A percentile compares a stretch with the other conserved stretches of the same genome.
These are phyloP conservation scores for Scytalidium sp. DNA, from an alignment of 2,329 filamentous ascomycete genomes.

Conservation along the genomic window DNA sequence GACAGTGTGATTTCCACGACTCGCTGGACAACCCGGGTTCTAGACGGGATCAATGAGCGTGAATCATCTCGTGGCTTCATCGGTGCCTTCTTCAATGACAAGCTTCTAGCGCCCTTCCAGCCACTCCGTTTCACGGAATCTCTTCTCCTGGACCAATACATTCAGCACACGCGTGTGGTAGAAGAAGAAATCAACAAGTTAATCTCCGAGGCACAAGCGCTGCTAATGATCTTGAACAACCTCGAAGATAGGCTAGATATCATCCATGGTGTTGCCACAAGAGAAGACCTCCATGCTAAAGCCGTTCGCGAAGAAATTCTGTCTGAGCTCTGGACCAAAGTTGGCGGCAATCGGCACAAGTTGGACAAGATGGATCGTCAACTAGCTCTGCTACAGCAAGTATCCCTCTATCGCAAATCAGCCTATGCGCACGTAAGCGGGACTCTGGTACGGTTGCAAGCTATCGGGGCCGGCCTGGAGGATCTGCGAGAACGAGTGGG, in stretches of 20 bases:
- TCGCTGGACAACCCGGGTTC: slow-evolving; percentile 63
- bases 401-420: slow-evolving; percentile 62
- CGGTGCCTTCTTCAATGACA: slow-evolving; percentile 39
- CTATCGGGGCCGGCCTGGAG: slow-evolving; percentile 67
- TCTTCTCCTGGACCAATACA: slow-evolving; percentile 68
- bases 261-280: slow-evolving; percentile 67
- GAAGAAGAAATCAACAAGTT: slow-evolving; percentile 66
- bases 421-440: slow-evolving; percentile 67
- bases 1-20: slow-evolving; percentile 75
- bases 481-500: slow-evolving; percentile 70
- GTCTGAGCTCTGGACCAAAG: slow-evolving; percentile 67
- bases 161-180: slow-evolving; percentile 67
- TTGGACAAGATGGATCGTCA: slow-evolving; percentile 61
- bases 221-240: slow-evolving; percentile 62
- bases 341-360: slow-evolving; percentile 65
- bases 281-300: slow-evolving; percentile 57
- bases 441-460: slow-evolving; percentile 70
- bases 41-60: slow-evolving; percentile 27
- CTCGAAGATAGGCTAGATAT: slow-evolving; percentile 67
- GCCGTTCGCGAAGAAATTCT: slow-evolving; percentile 64
- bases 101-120: slow-evolving; percentile 58
- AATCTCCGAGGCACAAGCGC: slow-evolving; percentile 66
- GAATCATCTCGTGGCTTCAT: slow-evolving; percentile 29
- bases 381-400: slow-evolving; percentile 60
- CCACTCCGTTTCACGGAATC: slow-evolving; percentile 57